Percentiles rank a stretch among this genome's conserved stretches.
Evolutionary conservation across 495 filamentous ascomycete genomes (phyloP).

Genomic region (Aspergillus hancockii): DNA sequence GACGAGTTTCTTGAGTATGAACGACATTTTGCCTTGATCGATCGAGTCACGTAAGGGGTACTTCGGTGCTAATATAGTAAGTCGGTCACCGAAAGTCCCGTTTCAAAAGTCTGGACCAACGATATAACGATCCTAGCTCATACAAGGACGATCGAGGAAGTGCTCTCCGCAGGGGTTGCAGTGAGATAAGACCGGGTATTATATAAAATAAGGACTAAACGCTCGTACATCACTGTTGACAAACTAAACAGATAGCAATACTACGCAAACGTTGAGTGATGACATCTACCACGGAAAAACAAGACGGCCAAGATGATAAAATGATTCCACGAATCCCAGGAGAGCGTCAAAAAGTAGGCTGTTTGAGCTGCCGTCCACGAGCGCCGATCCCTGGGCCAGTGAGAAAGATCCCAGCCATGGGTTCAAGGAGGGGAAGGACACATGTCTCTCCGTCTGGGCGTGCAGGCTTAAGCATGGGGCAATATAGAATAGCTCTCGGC

Average conservation of each 20-base stretch:
- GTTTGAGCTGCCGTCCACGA: background rate
- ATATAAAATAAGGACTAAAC: background rate
- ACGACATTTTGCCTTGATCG: conserved; percentile 29
- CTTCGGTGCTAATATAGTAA: background rate
- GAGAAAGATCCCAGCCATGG: background rate
- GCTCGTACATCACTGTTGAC: background rate
- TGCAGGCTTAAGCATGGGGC: background rate
- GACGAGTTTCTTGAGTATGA: conserved; percentile 63
- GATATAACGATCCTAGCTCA: background rate
- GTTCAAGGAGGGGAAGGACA: background rate
- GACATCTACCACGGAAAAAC: conserved; percentile 16
- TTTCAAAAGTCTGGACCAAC: background rate
- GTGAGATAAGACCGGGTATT: background rate
- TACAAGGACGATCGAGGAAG: background rate
- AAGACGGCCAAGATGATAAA: conserved; percentile 13
- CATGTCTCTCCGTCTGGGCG: background rate
- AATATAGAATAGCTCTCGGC: background rate
- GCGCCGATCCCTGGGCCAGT: background rate
- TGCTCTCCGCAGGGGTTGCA: background rate
- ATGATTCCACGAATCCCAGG: conserved; percentile 24
- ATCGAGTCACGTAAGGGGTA: background rate
- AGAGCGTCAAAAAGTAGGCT: background rate
- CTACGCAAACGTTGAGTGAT: conserved; percentile 5
- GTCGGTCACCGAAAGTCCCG: background rate
- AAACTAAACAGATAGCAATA: background rate